Percentiles rank a stretch among this genome's conserved stretches.
phyloP scores from a whole-genome alignment of 176 grass and related monocot species.

The Carex pumila region DNA sequence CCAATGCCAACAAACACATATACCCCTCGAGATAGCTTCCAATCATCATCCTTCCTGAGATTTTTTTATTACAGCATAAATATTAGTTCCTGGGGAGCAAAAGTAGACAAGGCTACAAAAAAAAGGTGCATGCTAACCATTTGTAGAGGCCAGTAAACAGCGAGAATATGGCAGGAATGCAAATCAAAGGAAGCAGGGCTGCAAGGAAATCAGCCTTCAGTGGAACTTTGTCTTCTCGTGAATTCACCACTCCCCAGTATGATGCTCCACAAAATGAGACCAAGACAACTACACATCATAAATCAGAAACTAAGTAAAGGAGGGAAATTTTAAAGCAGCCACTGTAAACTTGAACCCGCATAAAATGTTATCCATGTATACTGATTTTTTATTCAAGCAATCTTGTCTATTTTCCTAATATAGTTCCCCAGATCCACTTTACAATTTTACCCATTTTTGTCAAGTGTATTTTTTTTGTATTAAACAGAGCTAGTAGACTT shows the following conservation, averaged over 20 bases:
- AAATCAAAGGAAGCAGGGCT: constrained; percentile 90
- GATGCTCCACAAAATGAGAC: constrained; percentile 75
- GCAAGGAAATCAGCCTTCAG: constrained; percentile 91
- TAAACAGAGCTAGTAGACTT: constrained; percentile 27
- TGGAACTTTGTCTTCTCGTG: constrained; percentile 67
- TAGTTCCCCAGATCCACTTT: background rate
- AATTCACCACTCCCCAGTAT: constrained; percentile 94
- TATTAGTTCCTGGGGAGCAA: constrained; percentile 9
- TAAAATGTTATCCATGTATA: constrained; percentile 8
- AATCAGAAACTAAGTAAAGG: constrained; percentile 7
- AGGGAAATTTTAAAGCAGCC: background rate
- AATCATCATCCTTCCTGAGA: constrained; percentile 98
- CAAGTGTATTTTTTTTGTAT: background rate
- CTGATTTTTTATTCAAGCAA: background rate
- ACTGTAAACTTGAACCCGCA: background rate
- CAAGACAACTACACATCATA: constrained; percentile 66
- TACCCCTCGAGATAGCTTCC: constrained; percentile 83
- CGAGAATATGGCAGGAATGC: constrained; percentile 85
- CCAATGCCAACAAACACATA: constrained; percentile 93
- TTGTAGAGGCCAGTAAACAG: constrained; percentile 86
- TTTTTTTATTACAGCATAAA: constrained; percentile 17
- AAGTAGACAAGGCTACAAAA: constrained; percentile 14
- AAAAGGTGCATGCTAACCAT: constrained; percentile 47
- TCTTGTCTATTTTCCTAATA: background rate
- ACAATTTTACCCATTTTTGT: background rate